Base-by-base conservation (phyloP, 2,329 filamentous ascomycete species). In the Colletotrichum caudatum region DNA sequence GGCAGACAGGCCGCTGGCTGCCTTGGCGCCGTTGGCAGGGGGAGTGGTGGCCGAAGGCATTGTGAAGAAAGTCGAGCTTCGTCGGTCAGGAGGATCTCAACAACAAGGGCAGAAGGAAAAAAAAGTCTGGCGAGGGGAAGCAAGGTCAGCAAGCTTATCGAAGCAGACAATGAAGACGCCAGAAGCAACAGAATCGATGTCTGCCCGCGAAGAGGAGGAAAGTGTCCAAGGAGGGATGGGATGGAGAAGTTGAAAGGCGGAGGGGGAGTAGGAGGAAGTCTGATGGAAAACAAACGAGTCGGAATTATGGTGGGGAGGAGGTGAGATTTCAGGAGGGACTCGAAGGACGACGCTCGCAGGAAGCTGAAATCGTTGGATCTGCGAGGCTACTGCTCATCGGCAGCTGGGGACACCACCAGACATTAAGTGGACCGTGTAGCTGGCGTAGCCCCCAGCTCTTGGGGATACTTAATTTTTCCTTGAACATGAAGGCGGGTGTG, bases 1-100 rank as follows among this genome's bases (percentile, higher is more conserved):
- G 84, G 94, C 95, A 82, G 93, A 94, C 75, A 88, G 81, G 75
- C 82, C 83, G 70, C 67, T 62, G 79, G 84, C 84, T 77, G 85
- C 81, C 59, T 74, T 76, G 78, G 82, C 82, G 80, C 86, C 82
- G 78, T 83, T 84, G 75, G 84, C 78, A 77, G 85, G 79, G 75
- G 85, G 79, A 75, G 70, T 57, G 69, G 66, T 72, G 70, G 67
- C 70, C 61, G 85, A 82, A 83, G 89, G 84, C 87, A 92, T 92
- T 80, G 79, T 84, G 82, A 80, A 74, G 66, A 73, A 54, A 67
- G 58, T 73, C 63, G 70, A 69, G 60, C 59, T 69, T 66, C 63
- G 57, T 67, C 61, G 60, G 61, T 37, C 48, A 53, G 66, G 69
- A 65, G 62, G 51, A 73, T 63, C 64, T 73, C 64, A 74, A 71